Percentiles rank a stretch among this genome's conserved stretches.
phyloP scores from a whole-genome alignment of 2,329 filamentous ascomycete species.

The Cadophora gregata region DNA sequence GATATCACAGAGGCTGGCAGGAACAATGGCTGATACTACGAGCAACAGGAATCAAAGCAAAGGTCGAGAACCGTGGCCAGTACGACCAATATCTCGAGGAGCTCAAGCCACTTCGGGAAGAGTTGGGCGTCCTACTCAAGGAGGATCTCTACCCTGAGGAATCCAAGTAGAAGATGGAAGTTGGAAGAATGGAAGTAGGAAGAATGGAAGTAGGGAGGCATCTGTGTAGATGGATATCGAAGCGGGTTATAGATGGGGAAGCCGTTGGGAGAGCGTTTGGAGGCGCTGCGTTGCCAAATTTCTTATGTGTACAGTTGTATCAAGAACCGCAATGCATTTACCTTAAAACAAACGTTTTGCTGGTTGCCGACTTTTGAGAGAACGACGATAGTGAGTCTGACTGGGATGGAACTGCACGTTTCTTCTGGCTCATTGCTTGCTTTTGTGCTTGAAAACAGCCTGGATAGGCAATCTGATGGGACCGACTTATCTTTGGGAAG shows the following conservation, averaged over 20 bases:
- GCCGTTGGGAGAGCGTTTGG: conserved; percentile 26
- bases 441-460: no score
- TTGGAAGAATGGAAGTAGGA: conserved; percentile 29
- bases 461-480: no score
- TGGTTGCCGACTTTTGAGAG: not conserved
- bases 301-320: conserved; percentile 45
- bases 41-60: conserved; percentile 89
- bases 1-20: not conserved
- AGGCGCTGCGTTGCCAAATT: conserved; percentile 38
- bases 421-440: no score
- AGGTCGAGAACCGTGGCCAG: conserved; percentile 98
- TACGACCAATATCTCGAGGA: conserved; percentile 96
- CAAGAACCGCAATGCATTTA: conserved; percentile 43
- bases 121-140: conserved; percentile 89
- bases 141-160: conserved; percentile 85
- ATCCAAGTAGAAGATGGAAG: conserved; percentile 37
- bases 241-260: conserved; percentile 32
- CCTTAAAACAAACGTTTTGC: conserved; percentile 29
- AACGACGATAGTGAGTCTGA: not conserved
- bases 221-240: conserved; percentile 36
- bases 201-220: not conserved
- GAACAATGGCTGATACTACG: conserved; percentile 28
- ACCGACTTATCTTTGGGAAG: no score
- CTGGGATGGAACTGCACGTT: no score
- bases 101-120: conserved; percentile 90